Percentiles rank a stretch among this genome's conserved stretches.
Evolutionary conservation across 1,284 basidiomycete genomes (phyloP).

Genomic region (Kalmanozyma brasiliensis): DNA sequence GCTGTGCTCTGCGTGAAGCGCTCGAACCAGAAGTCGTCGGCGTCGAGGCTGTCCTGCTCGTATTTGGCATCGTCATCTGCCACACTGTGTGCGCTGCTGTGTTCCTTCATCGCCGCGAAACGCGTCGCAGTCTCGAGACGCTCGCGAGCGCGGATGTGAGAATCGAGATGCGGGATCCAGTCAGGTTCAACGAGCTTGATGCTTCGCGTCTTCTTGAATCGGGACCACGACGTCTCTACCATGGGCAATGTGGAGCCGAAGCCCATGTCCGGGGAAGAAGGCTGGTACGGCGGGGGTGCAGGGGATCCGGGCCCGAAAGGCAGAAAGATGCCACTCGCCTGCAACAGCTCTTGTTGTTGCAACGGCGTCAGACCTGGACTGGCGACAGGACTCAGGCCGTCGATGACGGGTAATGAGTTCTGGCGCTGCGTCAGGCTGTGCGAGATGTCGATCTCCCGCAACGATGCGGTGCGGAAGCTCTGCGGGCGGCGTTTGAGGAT

Average conservation of each 20-base stretch:
- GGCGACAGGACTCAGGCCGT: constrained; percentile 1
- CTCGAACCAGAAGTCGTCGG: constrained; percentile 64
- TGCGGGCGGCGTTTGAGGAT: constrained; percentile 57
- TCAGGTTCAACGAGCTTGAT: constrained; percentile 61
- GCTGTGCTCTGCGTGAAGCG: constrained; percentile 62
- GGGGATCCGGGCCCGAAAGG: constrained; percentile 1
- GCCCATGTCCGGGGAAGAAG: constrained; percentile 8
- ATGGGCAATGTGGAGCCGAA: no score
- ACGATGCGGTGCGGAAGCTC: constrained; percentile 38
- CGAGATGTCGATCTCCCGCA: constrained; percentile 37
- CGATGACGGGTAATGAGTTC: constrained; percentile 14
- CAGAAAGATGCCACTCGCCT: constrained; percentile 7
- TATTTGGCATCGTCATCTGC: neutral
- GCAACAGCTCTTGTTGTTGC: constrained; percentile 12
- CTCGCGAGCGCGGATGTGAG: constrained; percentile 59
- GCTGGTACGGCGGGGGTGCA: constrained; percentile 27
- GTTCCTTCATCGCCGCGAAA: constrained; percentile 17
- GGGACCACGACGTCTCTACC: neutral
- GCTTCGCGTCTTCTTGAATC: constrained; percentile 6
- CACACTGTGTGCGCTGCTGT: neutral
- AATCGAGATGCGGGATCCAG: constrained; percentile 54
- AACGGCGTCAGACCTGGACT: constrained; percentile 3
- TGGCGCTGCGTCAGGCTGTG: constrained; percentile 31
- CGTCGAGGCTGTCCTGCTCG: constrained; percentile 12
- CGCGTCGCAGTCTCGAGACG: constrained; percentile 49